phyloP scores from a whole-genome alignment of 2,329 filamentous ascomycete genomes.

The Chrysosporium keratinophilum region DNA sequence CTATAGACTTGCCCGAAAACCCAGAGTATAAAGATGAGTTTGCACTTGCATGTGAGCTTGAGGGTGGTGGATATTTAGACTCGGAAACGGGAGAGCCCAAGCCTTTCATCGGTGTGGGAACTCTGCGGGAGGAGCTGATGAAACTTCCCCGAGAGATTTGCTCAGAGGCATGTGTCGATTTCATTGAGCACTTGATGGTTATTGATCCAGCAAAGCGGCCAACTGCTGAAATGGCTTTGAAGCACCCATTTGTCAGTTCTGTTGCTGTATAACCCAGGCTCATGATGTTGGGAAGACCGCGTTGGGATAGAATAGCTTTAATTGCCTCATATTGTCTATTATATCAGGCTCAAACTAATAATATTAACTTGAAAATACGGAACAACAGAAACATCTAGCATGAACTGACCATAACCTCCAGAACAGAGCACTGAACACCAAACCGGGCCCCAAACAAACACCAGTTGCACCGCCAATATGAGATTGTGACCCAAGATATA shows the following conservation, averaged over 20 bases:
- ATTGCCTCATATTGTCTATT: too few relatives aligned
- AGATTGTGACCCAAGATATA: too few relatives aligned
- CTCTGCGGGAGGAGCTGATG: constrained; percentile 4
- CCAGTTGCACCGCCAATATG: too few relatives aligned
- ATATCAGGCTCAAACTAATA: too few relatives aligned
- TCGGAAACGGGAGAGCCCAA: background rate
- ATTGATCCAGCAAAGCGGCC: constrained; percentile 11
- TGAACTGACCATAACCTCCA: too few relatives aligned
- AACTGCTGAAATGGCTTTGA: constrained; percentile 9
- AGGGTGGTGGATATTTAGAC: constrained; percentile 1
- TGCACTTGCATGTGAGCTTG: constrained; percentile 9
- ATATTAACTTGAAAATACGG: too few relatives aligned
- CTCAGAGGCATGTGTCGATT: constrained; percentile 9
- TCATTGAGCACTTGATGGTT: constrained; percentile 12
- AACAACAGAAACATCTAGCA: too few relatives aligned
- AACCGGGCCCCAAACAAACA: too few relatives aligned
- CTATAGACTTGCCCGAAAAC: constrained; percentile 4
- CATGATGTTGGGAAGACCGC: too few relatives aligned
- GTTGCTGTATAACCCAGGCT: too few relatives aligned
- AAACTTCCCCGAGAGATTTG: constrained; percentile 9
- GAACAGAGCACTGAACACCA: too few relatives aligned
- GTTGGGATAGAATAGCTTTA: too few relatives aligned
- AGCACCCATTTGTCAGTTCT: constrained; percentile 4
- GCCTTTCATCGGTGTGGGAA: background rate
- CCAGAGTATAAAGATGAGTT: constrained; percentile 10